A percentile compares a stretch with the other conserved stretches of the same genome.
Evolutionary conservation across 371 early-diverging fungal genomes (phyloP).

Genomic region (Smittium mucronatum): DNA sequence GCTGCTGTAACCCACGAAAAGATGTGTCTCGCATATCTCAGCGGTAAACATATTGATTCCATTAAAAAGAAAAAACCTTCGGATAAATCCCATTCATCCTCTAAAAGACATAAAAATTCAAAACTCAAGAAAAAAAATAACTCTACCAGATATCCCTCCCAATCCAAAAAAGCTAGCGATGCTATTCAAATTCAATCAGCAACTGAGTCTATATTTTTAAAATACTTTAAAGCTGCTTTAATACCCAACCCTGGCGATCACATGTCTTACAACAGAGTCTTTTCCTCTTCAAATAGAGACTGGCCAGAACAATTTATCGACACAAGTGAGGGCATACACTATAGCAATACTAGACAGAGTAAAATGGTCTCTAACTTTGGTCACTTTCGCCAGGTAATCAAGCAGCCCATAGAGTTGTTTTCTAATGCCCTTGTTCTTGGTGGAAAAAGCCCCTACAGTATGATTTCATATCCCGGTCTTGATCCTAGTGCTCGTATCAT

Average conservation of each 20-base stretch:
- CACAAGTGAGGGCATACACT: background rate
- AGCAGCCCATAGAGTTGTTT: slow-evolving; percentile 4
- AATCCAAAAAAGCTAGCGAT: slow-evolving; percentile 10
- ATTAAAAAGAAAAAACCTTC: background rate
- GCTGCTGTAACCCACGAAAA: slow-evolving; percentile 33
- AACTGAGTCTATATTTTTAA: slow-evolving; percentile 30
- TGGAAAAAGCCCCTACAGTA: slow-evolving; percentile 3
- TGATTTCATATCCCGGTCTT: background rate
- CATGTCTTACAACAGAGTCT: background rate
- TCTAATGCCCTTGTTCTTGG: slow-evolving; percentile 10
- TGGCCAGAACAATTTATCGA: background rate
- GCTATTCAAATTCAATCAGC: slow-evolving; percentile 32
- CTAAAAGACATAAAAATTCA: slow-evolving; percentile 1
- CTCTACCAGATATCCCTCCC: background rate
- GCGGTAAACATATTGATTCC: slow-evolving; percentile 22
- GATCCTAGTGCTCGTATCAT: slow-evolving; percentile 10
- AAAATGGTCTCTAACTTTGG: background rate
- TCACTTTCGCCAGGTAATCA: background rate
- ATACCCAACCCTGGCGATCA: slow-evolving; percentile 17
- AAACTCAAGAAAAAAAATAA: background rate
- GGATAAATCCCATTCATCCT: slow-evolving; percentile 23
- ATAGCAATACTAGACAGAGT: background rate
- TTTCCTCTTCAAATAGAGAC: background rate
- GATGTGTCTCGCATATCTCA: slow-evolving; percentile 32
- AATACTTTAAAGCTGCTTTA: slow-evolving; percentile 33